Evolutionary conservation across 805 yeast genomes (phyloP), one percentile per base, ranked within the genome.

Genomic region (Phaffomyces thermotolerans): DNA sequence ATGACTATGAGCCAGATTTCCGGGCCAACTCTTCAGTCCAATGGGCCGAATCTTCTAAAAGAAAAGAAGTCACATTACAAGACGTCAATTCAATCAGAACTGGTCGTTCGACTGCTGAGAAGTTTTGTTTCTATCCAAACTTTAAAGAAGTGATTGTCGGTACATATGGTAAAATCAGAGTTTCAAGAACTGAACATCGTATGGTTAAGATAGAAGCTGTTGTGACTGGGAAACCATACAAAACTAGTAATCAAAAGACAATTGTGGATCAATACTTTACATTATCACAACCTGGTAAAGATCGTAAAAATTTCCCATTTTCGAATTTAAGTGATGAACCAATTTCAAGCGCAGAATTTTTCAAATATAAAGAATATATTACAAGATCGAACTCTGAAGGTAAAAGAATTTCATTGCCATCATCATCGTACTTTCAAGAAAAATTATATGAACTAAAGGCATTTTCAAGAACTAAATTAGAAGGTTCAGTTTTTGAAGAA

Each of bases 231-330:
- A 72, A 67, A 49, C 76, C 79, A 15, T 79, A 79, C 57, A 64
- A 61, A 31, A 67, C 77, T 60, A 69, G 75, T 43, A 68, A 66
- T 46, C 67, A 41, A 6, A 48, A 46, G 25, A 33, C 74, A 39
- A 68, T 66, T 25, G 78, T 79, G 3, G 76, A 78, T 51, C 71
- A 71, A 54, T 79, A 76, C 51, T 69, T 91, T 51, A 69, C 78
- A 42, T 91, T 87, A 13, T 74, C 90, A n/a, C 95, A 87, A 59
- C 96, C 95, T 40, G 72, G 73, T 40, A 78, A 81, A 33, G 78
- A 75, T 50, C 79, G 80, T 49, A 84, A 83, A 52, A 76, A 75
- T 37, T 80, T 90, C 51, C 91, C 86, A 36, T 78, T 93, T 73
- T 78, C 77, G 36, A 79, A 78, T 40, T 80, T 93, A 56, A 82